Evolutionary conservation across 345 rosid species (phyloP), one percentile per base, ranked within the genome.

Genomic region (Bruguiera parviflora): DNA sequence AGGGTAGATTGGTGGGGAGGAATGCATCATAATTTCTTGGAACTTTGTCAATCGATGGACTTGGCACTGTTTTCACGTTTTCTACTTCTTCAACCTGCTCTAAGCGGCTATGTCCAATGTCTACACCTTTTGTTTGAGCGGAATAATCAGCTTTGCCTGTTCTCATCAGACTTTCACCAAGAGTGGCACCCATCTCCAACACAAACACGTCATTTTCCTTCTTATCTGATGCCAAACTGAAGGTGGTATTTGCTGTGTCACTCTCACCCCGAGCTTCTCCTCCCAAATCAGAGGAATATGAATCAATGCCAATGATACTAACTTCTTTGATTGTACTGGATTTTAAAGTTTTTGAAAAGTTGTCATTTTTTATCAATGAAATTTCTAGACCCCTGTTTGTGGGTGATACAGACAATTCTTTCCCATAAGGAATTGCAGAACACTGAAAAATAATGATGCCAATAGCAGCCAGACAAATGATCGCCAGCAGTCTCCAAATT

Each of bases 401-500:
- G 28, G 68, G 52, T 49, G 67, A 75, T 27, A 65, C 33, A 69
- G 64, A 67, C 63, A 67, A 73, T 13, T 20, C 43, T 67, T 28
- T 74, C 47, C 66, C 64, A 58, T 85, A 70, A 3, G 84, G 77
- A 69, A 87, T 73, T 22, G 73, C 78, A 21, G 63, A 81, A 76
- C 76, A 77, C 77, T 82, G 92, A 47, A 83, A 77, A 53, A 84
- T 24, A 55, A 82, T 72, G 37, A 78, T 53, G 58, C 76, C 68
- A 53, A 79, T 66, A 61, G 86, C 71, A 20, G 65, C 81, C 52
- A 81, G 43, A 20, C 78, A 67, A n/a, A 81, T 60, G 24, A 87
- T 60, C 28, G 78, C 57, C 68, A 87, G 68, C 74, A 84, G 62
- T 71, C 86, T 88, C 66, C 92, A 60, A 62, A 82, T 77, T 63